Evolutionary conservation across 768 basidiomycete species (phyloP).

Genomic region (Terana coerulea): DNA sequence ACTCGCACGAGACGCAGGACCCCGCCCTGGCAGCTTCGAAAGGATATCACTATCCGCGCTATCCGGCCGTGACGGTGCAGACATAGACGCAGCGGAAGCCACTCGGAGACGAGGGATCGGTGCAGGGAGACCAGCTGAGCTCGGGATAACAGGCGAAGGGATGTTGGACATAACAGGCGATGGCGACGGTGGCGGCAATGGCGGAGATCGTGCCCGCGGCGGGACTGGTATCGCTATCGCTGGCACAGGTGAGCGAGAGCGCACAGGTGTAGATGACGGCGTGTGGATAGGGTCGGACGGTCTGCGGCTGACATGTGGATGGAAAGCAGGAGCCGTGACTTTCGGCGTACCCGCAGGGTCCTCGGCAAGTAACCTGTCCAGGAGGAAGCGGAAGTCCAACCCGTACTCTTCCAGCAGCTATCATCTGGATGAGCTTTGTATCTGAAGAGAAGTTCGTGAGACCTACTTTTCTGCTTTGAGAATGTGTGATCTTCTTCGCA

Average conservation of each 20-base stretch:
- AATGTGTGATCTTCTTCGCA: constrained; percentile 69
- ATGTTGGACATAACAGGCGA: constrained; percentile 13
- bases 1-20: constrained; percentile 20
- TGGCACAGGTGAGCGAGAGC: constrained; percentile 20
- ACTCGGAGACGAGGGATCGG: background rate
- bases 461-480: constrained; percentile 82
- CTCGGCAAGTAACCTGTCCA: constrained; percentile 66
- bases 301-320: constrained; percentile 22
- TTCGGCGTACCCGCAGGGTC: constrained; percentile 38
- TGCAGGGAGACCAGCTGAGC: background rate
- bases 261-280: constrained; percentile 19
- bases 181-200: constrained; percentile 10
- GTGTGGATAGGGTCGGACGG: constrained; percentile 31
- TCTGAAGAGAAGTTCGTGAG: background rate
- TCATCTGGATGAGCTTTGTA: background rate
- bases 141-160: constrained; percentile 2
- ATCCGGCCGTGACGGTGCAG: background rate
- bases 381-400: constrained; percentile 89
- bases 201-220: constrained; percentile 14
- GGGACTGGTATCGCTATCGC: constrained; percentile 13
- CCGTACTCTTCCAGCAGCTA: constrained; percentile 91
- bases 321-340: constrained; percentile 26
- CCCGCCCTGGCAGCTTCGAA: background rate
- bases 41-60: constrained; percentile 1
- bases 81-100: background rate